A percentile compares a stretch with the other conserved stretches of the same genome.
Conservation (phyloP, 768 basidiomycete genomes). For the Tulasnella sp. region DNA sequence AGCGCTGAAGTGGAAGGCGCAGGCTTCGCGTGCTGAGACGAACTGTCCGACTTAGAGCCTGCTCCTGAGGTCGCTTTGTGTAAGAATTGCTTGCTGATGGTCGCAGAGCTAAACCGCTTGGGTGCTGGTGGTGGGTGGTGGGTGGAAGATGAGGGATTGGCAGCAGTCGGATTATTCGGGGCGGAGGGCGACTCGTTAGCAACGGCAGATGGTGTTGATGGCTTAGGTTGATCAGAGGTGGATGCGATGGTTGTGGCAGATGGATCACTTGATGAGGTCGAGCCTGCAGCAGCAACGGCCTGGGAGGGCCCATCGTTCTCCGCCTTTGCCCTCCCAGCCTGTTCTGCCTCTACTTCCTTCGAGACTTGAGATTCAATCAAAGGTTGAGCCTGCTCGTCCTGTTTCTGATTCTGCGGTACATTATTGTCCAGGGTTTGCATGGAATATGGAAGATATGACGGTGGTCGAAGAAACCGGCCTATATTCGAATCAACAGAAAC, state of each 20-base stretch:
- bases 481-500: slow-evolving; percentile 20
- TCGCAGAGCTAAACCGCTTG: slow-evolving; percentile 85
- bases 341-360: slow-evolving; percentile 10
- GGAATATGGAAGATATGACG: slow-evolving; percentile 17
- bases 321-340: slow-evolving; percentile 10
- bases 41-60: slow-evolving; percentile 30
- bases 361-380: slow-evolving; percentile 13
- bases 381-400: slow-evolving; percentile 14
- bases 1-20: slow-evolving; percentile 1
- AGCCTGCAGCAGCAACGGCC: not conserved
- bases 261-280: not conserved
- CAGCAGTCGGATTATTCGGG: slow-evolving; percentile 29
- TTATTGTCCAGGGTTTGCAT: slow-evolving; percentile 23
- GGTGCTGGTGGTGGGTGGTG: slow-evolving; percentile 36
- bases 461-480: slow-evolving; percentile 16
- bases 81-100: slow-evolving; percentile 95
- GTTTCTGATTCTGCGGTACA: not conserved
- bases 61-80: slow-evolving; percentile 68
- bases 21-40: slow-evolving; percentile 13
- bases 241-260: not conserved
- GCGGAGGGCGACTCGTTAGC: slow-evolving; percentile 1
- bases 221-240: slow-evolving; percentile 12
- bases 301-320: slow-evolving; percentile 20
- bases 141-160: slow-evolving; percentile 35
- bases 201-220: not conserved